A percentile compares a stretch with the other conserved stretches of the same genome.
phyloP scores from a whole-genome alignment of 306 rosid genomes.

The Prinsepia uniflora region DNA sequence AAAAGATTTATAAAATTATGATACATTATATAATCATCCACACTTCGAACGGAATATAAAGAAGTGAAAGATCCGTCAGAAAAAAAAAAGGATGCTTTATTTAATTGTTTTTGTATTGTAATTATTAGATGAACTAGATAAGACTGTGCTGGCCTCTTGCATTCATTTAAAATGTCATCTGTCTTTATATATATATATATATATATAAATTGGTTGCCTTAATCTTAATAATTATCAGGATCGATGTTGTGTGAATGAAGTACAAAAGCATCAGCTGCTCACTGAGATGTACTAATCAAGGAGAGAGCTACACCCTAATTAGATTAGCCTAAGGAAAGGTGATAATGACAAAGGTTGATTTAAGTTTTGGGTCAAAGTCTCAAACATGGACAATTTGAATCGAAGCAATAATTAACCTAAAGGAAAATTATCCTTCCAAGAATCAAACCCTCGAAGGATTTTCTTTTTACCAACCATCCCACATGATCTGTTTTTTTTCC shows the following conservation, averaged over 20 bases:
- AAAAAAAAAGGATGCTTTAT: too few relatives aligned
- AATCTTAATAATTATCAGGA: too few relatives aligned
- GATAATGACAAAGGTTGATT: background rate
- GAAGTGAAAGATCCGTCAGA: too few relatives aligned
- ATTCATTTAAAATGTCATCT: background rate
- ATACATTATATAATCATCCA: too few relatives aligned
- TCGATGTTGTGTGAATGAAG: background rate
- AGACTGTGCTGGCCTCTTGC: background rate
- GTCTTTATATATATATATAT: too few relatives aligned
- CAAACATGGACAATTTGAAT: slow-evolving; percentile 3
- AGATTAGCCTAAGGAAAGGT: background rate
- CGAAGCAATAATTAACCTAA: slow-evolving; percentile 3
- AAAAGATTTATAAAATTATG: too few relatives aligned
- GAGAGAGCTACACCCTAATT: too few relatives aligned
- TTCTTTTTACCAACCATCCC: background rate
- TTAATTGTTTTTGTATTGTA: too few relatives aligned
- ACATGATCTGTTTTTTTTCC: background rate
- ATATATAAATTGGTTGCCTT: too few relatives aligned
- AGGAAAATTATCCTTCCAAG: background rate
- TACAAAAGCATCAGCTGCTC: background rate
- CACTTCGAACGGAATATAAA: background rate
- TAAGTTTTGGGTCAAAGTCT: slow-evolving; percentile 2
- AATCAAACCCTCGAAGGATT: background rate
- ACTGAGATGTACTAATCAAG: too few relatives aligned
- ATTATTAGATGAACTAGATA: background rate